A percentile compares a stretch with the other conserved stretches of the same genome.
Conservation (phyloP, 768 basidiomycete species). For the Psilocybe tampanensis region DNA sequence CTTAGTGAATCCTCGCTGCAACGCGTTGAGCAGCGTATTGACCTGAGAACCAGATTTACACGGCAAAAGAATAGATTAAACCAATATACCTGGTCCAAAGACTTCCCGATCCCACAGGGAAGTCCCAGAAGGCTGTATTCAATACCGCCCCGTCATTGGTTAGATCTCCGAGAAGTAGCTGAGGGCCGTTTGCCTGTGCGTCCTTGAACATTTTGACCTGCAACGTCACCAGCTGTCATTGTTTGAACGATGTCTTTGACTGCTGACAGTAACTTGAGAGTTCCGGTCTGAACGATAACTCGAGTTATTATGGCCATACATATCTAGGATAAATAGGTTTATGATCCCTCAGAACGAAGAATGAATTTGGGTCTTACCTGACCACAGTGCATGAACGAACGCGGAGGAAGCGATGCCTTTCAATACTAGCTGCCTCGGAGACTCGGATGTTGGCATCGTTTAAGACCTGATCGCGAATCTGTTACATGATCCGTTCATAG, state of each 20-base stretch:
- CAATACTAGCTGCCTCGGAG: conserved; percentile 54
- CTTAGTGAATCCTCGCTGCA: conserved; percentile 49
- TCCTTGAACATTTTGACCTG: conserved; percentile 42
- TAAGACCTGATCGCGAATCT: conserved; percentile 37
- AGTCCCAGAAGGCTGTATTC: conserved; percentile 57
- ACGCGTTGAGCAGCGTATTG: conserved; percentile 44
- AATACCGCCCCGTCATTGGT: conserved; percentile 37
- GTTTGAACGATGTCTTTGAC: conserved; percentile 32
- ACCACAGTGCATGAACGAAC: conserved; percentile 48
- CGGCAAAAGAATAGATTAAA: conserved; percentile 47
- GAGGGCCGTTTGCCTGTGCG: conserved; percentile 45
- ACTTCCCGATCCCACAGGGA: conserved; percentile 58
- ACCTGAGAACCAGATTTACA: conserved; percentile 55
- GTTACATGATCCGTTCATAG: background rate
- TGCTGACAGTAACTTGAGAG: conserved; percentile 37
- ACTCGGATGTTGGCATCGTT: conserved; percentile 56
- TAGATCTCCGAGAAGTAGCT: conserved; percentile 46
- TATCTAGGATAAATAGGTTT: conserved; percentile 31
- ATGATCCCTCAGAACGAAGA: background rate
- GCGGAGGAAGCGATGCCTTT: conserved; percentile 46
- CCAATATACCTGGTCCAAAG: conserved; percentile 55
- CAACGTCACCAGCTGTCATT: conserved; percentile 42
- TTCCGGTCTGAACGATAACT: conserved; percentile 49
- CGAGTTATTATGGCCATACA: conserved; percentile 65
- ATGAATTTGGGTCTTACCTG: conserved; percentile 23